Evolutionary conservation across 805 yeast genomes (phyloP), one percentile per base, ranked within the genome.

Genomic region (Phaffomyces thermotolerans): DNA sequence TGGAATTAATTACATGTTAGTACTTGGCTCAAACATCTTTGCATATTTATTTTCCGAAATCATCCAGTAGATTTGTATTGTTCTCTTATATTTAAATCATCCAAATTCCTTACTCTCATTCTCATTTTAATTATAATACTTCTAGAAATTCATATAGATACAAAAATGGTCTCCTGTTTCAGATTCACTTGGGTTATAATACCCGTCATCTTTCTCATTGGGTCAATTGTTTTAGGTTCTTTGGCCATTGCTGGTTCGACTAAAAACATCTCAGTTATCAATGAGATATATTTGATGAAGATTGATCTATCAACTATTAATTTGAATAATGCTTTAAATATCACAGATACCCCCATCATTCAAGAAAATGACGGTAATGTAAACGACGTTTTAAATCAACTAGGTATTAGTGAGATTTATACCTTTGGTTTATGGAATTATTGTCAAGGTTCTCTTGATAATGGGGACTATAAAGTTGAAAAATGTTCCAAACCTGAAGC

Each of bases 391-490:
- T 33, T 39, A 15, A 8, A 12, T 6, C 8, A 17, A 4, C 27
- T 31, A 24, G 75, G 74, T 3, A 52, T 78, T 8, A 58, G 74
- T 4, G 72, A 71, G 36, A 65, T 73, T 25, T 76, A 75, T 51
- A 68, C 75, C 14, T 64, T 79, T 30, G 84, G 86, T 32, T 62
- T 77, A 51, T 81, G 83, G 76, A 82, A 83, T 22, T 80, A 77
- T 62, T 81, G 89, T 60, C 53, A 13, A 20, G 36, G 66, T 42
- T 50, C 41, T 14, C 40, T 33, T 10, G 37, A 40, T 29, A 27
- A 38, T 15, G 53, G 57, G 27, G 45, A 45, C 33, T 53, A 59
- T 36, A 43, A 66, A 40, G 67, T 69, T 50, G 65, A 69, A 4
- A 66, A 66, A 57, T 85, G 95, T 60, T 64, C 75, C 14, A 54